Evolutionary conservation across 345 rosid genomes (phyloP).

Genomic region (Hirschfeldia incana): DNA sequence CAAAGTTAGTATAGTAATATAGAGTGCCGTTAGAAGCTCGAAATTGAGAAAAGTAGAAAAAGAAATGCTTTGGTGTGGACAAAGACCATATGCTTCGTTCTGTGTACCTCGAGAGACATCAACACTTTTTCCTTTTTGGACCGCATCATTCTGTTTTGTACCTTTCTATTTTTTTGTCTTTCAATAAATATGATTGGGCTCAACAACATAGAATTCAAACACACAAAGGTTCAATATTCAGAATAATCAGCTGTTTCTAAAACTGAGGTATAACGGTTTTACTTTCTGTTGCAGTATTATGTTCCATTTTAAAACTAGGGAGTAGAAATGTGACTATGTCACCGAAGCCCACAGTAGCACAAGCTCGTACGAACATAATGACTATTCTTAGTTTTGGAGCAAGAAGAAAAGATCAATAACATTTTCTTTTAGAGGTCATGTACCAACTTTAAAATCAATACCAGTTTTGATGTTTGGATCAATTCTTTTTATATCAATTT

Average conservation of each 20-base stretch:
- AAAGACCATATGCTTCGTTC: conserved; percentile 34
- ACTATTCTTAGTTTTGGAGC: neutral
- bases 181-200: neutral
- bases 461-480: neutral
- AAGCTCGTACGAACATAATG: conserved; percentile 1
- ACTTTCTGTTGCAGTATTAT: neutral
- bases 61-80: conserved; percentile 14
- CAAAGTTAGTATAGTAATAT: neutral
- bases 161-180: conserved; percentile 10
- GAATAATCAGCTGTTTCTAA: neutral
- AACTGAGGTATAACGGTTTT: conserved; percentile 2
- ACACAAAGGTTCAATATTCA: neutral
- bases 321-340: neutral
- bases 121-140: conserved; percentile 36
- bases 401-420: neutral
- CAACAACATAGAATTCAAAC: conserved; percentile 1
- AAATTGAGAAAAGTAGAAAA: conserved; percentile 28
- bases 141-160: conserved; percentile 37
- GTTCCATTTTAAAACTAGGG: neutral
- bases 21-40: conserved; percentile 32
- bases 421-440: neutral
- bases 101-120: conserved; percentile 33
- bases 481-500: neutral
- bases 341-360: conserved; percentile 16
- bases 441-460: neutral